phyloP scores from a whole-genome alignment of 371 early-diverging fungal species.

The Zychaea mexicana region DNA sequence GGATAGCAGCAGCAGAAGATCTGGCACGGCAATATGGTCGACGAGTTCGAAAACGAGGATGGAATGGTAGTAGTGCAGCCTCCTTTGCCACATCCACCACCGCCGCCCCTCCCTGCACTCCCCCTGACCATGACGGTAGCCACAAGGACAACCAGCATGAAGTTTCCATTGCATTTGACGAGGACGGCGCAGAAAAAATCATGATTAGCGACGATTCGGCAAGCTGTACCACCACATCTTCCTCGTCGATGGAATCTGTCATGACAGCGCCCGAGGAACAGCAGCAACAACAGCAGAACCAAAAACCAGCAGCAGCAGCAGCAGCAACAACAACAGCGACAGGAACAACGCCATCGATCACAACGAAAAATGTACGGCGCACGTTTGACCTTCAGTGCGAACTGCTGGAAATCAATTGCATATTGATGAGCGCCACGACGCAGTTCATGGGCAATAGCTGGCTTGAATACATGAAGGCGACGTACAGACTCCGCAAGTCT shows the following conservation, averaged over 20 bases:
- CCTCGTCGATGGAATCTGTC: background rate
- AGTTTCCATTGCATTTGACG: background rate
- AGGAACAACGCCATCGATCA: too few species aligned
- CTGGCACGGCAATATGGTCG: slow-evolving; percentile 36
- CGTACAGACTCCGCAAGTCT: slow-evolving; percentile 48
- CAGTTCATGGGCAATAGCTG: slow-evolving; percentile 50
- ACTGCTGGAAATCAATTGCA: slow-evolving; percentile 43
- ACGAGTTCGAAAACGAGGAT: slow-evolving; percentile 26
- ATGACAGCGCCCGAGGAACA: slow-evolving; percentile 14
- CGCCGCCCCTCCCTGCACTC: too few species aligned
- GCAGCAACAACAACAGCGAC: background rate
- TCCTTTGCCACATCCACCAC: background rate
- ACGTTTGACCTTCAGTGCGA: slow-evolving; percentile 33
- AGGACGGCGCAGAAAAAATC: background rate
- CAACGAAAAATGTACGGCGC: background rate
- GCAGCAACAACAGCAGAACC: background rate
- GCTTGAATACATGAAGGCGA: slow-evolving; percentile 53
- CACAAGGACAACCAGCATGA: background rate
- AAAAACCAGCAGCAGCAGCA: background rate
- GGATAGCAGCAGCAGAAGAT: slow-evolving; percentile 41
- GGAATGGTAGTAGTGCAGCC: slow-evolving; percentile 14
- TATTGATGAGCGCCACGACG: slow-evolving; percentile 50
- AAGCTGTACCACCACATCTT: too few species aligned
- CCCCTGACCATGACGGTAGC: background rate
- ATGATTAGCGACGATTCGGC: background rate